Evolutionary conservation across 768 basidiomycete species (phyloP).

Genomic region (Fistulinella prunicolor): DNA sequence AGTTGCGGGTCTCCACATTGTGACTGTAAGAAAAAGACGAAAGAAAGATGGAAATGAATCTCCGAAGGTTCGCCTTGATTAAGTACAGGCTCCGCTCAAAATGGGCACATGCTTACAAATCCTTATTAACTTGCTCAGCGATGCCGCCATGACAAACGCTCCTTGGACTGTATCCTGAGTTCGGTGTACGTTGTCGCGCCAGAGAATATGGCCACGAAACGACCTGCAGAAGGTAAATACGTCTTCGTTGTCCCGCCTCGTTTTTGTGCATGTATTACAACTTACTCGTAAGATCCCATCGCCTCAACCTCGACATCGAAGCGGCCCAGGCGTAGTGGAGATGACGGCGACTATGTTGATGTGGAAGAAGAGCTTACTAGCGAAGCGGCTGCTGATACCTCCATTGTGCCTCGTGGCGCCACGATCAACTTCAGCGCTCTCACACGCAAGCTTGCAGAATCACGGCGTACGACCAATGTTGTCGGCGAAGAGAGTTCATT

Average conservation of each 20-base stretch:
- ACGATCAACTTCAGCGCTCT: slow-evolving; percentile 89
- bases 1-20: slow-evolving; percentile 88
- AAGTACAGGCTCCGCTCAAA: slow-evolving; percentile 36
- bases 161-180: not conserved
- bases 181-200: not conserved
- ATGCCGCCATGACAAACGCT: slow-evolving; percentile 6
- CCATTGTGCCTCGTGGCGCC: slow-evolving; percentile 62
- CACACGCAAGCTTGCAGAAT: slow-evolving; percentile 72
- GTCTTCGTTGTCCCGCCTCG: not conserved
- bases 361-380: slow-evolving; percentile 52
- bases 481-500: slow-evolving; percentile 49
- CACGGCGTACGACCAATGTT: slow-evolving; percentile 43
- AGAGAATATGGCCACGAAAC: slow-evolving; percentile 37
- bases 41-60: slow-evolving; percentile 31
- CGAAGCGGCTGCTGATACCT: slow-evolving; percentile 32
- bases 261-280: not conserved
- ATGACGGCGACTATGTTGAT: slow-evolving; percentile 57
- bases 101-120: slow-evolving; percentile 28
- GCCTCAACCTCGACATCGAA: slow-evolving; percentile 33
- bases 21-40: slow-evolving; percentile 33
- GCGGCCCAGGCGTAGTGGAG: slow-evolving; percentile 42
- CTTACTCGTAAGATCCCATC: slow-evolving; percentile 17
- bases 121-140: not conserved
- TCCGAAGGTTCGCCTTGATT: slow-evolving; percentile 26
- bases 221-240: slow-evolving; percentile 38